Percentiles rank a stretch among this genome's conserved stretches.
These are phyloP conservation scores for Salvia hispanica DNA, from an alignment of 257 asterid species.

Conservation along the genomic window DNA sequence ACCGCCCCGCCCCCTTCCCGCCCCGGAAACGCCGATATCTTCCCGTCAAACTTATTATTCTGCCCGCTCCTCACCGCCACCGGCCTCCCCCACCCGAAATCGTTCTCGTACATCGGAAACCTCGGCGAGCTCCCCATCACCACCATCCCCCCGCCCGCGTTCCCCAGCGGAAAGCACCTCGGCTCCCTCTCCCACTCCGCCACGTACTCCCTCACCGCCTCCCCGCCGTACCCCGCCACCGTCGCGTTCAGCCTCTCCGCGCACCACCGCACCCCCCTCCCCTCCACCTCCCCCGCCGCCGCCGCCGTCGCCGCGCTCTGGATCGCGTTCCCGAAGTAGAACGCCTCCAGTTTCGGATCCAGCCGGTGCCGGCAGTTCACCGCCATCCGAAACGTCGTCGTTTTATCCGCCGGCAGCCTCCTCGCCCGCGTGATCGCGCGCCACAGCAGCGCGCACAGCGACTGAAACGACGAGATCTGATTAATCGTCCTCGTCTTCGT, in stretches of 20 bases:
- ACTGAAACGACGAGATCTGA: conserved; percentile 67
- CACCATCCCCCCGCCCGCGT: conserved; percentile 60
- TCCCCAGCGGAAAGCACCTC: conserved; percentile 61
- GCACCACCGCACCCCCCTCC: conserved; percentile 47
- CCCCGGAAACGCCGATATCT: conserved; percentile 57
- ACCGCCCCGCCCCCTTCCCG: conserved; percentile 47
- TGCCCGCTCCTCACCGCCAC: conserved; percentile 48
- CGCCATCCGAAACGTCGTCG: conserved; percentile 67
- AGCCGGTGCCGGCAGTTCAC: conserved; percentile 66
- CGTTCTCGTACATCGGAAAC: conserved; percentile 54
- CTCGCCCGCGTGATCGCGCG: conserved; percentile 64
- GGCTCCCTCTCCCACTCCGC: conserved; percentile 56
- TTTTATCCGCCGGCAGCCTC: conserved; percentile 39
- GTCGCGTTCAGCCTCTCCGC: conserved; percentile 50
- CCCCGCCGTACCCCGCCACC: conserved; percentile 57
- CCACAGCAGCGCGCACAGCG: conserved; percentile 61
- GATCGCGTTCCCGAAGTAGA: conserved; percentile 72
- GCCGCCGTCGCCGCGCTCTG: conserved; percentile 63
- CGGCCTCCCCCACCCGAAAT: conserved; percentile 61
- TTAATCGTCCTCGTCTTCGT: conserved; percentile 25
- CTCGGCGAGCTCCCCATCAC: conserved; percentile 55
- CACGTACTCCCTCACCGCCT: conserved; percentile 42
- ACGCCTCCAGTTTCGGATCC: conserved; percentile 54
- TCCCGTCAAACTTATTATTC: conserved; percentile 54
- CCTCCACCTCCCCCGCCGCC: conserved; percentile 47